Conservation (phyloP, 2,329 filamentous ascomycete genomes). For the Cryphonectria nitschkei region DNA sequence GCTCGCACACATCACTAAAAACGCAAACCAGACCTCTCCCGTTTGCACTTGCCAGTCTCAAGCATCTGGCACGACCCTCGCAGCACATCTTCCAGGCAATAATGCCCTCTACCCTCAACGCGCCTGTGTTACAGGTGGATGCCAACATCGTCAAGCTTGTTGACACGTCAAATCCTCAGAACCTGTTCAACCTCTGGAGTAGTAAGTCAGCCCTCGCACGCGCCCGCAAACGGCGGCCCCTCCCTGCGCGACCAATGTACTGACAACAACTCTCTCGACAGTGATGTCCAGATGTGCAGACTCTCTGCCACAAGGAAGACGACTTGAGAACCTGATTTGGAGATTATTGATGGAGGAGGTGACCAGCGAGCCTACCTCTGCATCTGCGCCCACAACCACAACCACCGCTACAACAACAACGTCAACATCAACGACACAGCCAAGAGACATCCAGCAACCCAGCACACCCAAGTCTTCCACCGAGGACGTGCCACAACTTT, state of each 20-base stretch:
- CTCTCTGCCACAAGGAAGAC: slow-evolving; percentile 87
- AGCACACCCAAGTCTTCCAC: slow-evolving; percentile 33
- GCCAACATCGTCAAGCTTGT: slow-evolving; percentile 91
- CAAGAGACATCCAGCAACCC: slow-evolving; percentile 50
- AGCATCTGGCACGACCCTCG: slow-evolving; percentile 41
- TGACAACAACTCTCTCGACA: slow-evolving; percentile 41
- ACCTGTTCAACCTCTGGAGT: slow-evolving; percentile 96
- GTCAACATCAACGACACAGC: slow-evolving; percentile 46
- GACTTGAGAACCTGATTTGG: slow-evolving; percentile 96
- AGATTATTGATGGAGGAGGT: slow-evolving; percentile 88
- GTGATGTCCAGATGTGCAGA: slow-evolving; percentile 95
- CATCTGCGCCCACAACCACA: slow-evolving; percentile 48
- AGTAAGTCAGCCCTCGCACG: slow-evolving; percentile 60
- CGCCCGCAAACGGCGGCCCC: slow-evolving; percentile 18
- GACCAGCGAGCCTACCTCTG: slow-evolving; percentile 18
- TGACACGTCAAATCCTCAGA: slow-evolving; percentile 89
- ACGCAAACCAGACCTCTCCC: slow-evolving; percentile 16
- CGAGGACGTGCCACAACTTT: slow-evolving; percentile 72
- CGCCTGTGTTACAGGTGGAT: slow-evolving; percentile 89
- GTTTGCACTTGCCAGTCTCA: slow-evolving; percentile 28
- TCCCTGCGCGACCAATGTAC: slow-evolving; percentile 13
- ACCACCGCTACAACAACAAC: slow-evolving; percentile 45
- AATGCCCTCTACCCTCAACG: slow-evolving; percentile 85
- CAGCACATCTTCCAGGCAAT: slow-evolving; percentile 38
- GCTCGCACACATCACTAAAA: slow-evolving; percentile 30